A percentile compares a stretch with the other conserved stretches of the same genome.
phyloP scores from a whole-genome alignment of 352 stramenopile species.

The Pythium grandisporangium region DNA sequence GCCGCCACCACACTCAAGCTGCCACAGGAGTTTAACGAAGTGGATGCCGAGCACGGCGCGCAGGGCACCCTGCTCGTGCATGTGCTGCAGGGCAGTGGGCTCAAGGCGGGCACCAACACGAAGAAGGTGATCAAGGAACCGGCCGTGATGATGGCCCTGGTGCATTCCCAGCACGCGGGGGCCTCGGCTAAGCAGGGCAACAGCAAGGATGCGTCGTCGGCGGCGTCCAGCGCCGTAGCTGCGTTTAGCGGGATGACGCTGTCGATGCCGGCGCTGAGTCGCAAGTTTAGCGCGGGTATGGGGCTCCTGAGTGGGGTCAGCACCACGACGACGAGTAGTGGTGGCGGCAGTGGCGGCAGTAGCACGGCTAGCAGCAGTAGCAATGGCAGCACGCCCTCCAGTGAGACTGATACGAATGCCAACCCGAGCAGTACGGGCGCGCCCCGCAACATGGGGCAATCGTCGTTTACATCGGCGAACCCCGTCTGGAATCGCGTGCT shows the following conservation, averaged over 20 bases:
- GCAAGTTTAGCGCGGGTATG: slow-evolving; percentile 60
- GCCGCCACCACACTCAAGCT: slow-evolving; percentile 79
- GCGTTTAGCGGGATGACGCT: slow-evolving; percentile 42
- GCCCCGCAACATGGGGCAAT: slow-evolving; percentile 41
- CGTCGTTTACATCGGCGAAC: slow-evolving; percentile 53
- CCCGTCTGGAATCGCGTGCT: slow-evolving; percentile 80
- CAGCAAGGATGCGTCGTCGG: not conserved
- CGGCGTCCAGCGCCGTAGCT: slow-evolving; percentile 16
- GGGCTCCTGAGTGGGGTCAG: slow-evolving; percentile 54
- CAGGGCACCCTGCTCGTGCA: slow-evolving; percentile 62
- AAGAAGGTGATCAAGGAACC: slow-evolving; percentile 67
- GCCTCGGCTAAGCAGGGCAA: slow-evolving; percentile 18
- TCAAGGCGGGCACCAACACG: slow-evolving; percentile 56
- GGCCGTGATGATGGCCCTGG: slow-evolving; percentile 40
- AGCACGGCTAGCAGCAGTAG: slow-evolving; percentile 16
- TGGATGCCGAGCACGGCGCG: slow-evolving; percentile 69
- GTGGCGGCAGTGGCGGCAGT: slow-evolving; percentile 18
- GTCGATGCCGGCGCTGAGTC: slow-evolving; percentile 53
- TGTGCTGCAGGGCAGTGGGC: slow-evolving; percentile 73
- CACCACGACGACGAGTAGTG: too few species aligned
- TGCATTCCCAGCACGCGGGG: slow-evolving; percentile 51
- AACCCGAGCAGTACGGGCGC: slow-evolving; percentile 44
- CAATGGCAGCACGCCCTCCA: slow-evolving; percentile 4
- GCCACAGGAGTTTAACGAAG: slow-evolving; percentile 84
- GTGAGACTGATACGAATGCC: slow-evolving; percentile 5